Base-by-base conservation (phyloP, 306 rosid species). In the Cajanus cajan region DNA sequence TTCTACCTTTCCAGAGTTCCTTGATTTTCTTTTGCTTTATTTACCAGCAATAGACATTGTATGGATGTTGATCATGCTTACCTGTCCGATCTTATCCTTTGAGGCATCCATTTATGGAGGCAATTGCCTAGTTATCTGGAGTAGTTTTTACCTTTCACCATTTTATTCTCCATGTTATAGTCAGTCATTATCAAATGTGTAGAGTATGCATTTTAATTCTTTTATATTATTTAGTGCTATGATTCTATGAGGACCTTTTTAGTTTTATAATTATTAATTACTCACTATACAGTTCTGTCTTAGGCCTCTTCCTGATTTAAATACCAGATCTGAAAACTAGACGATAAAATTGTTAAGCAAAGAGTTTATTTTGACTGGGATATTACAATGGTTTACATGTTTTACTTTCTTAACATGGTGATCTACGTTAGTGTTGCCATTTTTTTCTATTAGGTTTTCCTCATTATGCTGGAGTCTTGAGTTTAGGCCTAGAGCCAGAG, bases 331-430 rank as follows among this genome's bases (percentile, higher is more conserved):
- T 39, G 39, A 24, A 59, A 18, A 43, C 67, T 19, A 22, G 39
- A 61, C 6, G 41, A 28, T 25, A 34, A 59, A 19, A 40, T 28
- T 31, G 19, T 67, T 44, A 58, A 59, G 54, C 10, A 57, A 67
- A 43, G 51, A 70, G 52, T 63, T 21, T 62, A 31, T 28, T 82
- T 54, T 82, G 54, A 45, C 41, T 33, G 43, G 71, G 25, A 54
- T 31, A 43, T 54, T 52, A 25, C 18, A 39, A 69, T 71, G 75
- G 45, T 73, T 73, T 57, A 18, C 64, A 47, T 61, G 73, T 41
- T 57, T 37, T 66, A 24, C 51, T 34, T 40, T 50, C 28, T 39
- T 58, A 68, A 73, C 59, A 59, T 11, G 62, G 15, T 9, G n/a
- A 25, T 73, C 69, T 51, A 14, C 50, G 14, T 50, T 9, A 16